Evolutionary conservation across 768 basidiomycete species (phyloP), one percentile per base, ranked within the genome.

Genomic region (Gloeostereum incarnatum): DNA sequence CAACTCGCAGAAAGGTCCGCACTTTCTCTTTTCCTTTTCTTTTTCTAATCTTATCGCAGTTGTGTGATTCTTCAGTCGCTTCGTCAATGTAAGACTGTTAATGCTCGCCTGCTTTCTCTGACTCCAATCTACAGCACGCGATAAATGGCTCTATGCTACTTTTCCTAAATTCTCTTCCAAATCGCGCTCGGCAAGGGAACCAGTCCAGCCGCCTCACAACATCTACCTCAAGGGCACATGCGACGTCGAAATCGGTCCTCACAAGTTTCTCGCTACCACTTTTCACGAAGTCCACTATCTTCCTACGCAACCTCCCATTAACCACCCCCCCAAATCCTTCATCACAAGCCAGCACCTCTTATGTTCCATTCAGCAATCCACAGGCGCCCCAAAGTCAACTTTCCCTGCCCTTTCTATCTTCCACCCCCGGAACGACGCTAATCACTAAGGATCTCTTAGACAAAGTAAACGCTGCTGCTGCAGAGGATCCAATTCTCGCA

Each of bases 261-360:
- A 86, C 54, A 59, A 65, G 19, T 89, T 89, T 49, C 51, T 62
- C 23, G 73, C 78, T 17, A 86, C 84, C 0, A 63, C 69, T 0
- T 62, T 90, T 42, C 86, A 76, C 45, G 83, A 89, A 57, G 80
- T 82, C 6, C 71, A 78, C 50, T 88, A 87, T 56, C 65, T 76
- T 14, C 58, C 68, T 3, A 43, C 55, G n/a, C 54, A 47, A 10
- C 49, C 24, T n/a, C 52, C 33, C 21, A 26, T 9, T 27, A 3
- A 16, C 16, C 18, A 25, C 23, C 4, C 37, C 17, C 10, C 16
- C 25, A 19, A 8, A 17, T 9, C 23, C 7, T 19, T 30, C 11
- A 26, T 29, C 7, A 29, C 9, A 29, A 38, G 6, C 34, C n/a
- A 35, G 26, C 22, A 38, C 19, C 24, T 10, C 39, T 11, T 14